Conservation (phyloP, 495 filamentous ascomycete genomes). For the Daldinia loculata region DNA sequence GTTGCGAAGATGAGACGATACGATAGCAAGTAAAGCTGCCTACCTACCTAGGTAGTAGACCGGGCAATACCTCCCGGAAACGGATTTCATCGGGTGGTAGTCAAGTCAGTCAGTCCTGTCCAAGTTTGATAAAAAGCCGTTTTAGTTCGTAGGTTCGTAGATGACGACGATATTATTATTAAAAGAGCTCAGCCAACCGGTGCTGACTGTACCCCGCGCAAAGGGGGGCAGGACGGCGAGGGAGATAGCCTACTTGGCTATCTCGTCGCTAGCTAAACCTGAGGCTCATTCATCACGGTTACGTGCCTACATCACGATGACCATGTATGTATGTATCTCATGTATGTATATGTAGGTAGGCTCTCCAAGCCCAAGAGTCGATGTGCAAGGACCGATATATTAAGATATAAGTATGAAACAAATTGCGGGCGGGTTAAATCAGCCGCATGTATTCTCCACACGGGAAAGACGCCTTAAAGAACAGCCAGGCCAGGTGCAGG, state of each 20-base stretch:
- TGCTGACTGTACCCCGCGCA: background rate
- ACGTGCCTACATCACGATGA: background rate
- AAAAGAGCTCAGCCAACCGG: background rate
- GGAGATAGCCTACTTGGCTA: background rate
- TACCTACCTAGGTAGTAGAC: background rate
- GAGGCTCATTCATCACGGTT: conserved; percentile 2
- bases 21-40: background rate
- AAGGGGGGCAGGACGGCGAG: background rate
- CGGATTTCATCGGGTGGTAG: background rate
- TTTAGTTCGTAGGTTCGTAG: no score
- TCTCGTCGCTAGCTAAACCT: background rate
- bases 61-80: no score
- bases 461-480: background rate
- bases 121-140: no score
- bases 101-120: no score
- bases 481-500: background rate
- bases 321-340: background rate
- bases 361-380: conserved; percentile 1
- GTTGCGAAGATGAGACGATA: background rate
- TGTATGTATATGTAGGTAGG: background rate
- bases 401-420: conserved; percentile 34
- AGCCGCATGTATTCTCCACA: conserved; percentile 25
- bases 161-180: background rate
- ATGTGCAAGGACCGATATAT: conserved; percentile 20
- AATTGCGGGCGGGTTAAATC: conserved; percentile 16